Evolutionary conservation across 306 rosid species (phyloP), one percentile per base, ranked within the genome.

Genomic region (Cucumis melo): DNA sequence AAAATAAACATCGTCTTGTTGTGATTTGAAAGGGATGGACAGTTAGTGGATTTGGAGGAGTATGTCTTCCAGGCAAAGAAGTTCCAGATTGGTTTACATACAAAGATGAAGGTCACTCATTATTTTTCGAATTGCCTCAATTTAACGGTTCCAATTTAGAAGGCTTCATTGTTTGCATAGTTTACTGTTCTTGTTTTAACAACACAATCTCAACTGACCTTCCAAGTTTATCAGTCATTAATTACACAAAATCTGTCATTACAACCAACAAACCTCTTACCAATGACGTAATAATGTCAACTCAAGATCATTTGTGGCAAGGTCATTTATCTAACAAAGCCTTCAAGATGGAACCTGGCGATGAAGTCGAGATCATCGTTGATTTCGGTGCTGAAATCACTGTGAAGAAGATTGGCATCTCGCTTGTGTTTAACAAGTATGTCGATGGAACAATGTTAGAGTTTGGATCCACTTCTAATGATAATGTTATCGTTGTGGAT

Each of bases 231-330:
- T 58, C 73, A 23, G 19, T 76, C 42, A 38, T 77, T 17, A 83
- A 70, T 8, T 11, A 41, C 15, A 76, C 85, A 17, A 70, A 61
- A 24, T 34, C 50, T 23, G 17, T 7, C 2, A 23, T 7, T 3
- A 8, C 46, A 3, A 27, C 42, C 54, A n/a, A 24, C 1, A 72
- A 4, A 15, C 68, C 68, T 12, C 6, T 7, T 1, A 59, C 54
- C 17, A 19, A 24, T 13, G 11, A 59, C 2, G 41, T 51, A 7
- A 9, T 20, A 50, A 58, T 23, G 16, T 82, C 82, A 71, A 7
- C 16, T 8, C 14, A 77, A 19, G 78, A 79, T 75, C 71, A 53
- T 13, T 16, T 75, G 7, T 82, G 85, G 85, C 82, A 67, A 70
- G 62, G 63, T 14, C 82, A 51, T 8, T 8, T 82, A 7, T 58